Conservation (phyloP, 2,329 filamentous ascomycete genomes). For the Trichoderma gracile region DNA sequence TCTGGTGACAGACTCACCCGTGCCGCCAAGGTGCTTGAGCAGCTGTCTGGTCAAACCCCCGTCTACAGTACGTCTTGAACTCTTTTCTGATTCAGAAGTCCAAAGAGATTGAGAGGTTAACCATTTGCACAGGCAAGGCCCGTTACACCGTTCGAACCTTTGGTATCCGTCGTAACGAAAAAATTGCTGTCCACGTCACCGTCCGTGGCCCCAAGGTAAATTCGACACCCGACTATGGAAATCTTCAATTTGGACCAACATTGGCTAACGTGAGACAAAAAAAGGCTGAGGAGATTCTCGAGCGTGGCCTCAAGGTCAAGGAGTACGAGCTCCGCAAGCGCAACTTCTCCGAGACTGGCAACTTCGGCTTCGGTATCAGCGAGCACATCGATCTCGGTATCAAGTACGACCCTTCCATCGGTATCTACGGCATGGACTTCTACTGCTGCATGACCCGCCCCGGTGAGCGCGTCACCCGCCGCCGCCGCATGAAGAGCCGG, state of each 20-base stretch:
- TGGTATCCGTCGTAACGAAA: slow-evolving; percentile 99
- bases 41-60: slow-evolving; percentile 98
- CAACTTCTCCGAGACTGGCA: slow-evolving; percentile 99
- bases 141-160: slow-evolving; percentile 99
- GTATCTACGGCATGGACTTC: slow-evolving; percentile 99
- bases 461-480: slow-evolving; percentile 95
- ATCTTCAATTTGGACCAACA: not conserved
- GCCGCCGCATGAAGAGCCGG: slow-evolving; percentile 82
- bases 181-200: slow-evolving; percentile 99
- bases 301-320: slow-evolving; percentile 99
- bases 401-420: slow-evolving; percentile 98
- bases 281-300: slow-evolving; percentile 96
- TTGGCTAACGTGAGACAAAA: slow-evolving; percentile 32
- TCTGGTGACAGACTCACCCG: slow-evolving; percentile 99
- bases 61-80: slow-evolving; percentile 80
- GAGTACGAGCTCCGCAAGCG: slow-evolving; percentile 99
- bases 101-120: not conserved
- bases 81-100: not conserved
- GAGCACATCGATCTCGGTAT: slow-evolving; percentile 99
- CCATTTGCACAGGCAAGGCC: slow-evolving; percentile 76
- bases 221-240: slow-evolving; percentile 2
- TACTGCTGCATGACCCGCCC: slow-evolving; percentile 99
- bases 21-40: slow-evolving; percentile 99
- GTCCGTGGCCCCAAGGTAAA: slow-evolving; percentile 84
- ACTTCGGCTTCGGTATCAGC: slow-evolving; percentile 99